Evolutionary conservation across 1,284 basidiomycete genomes (phyloP), one percentile per base, ranked within the genome.

Genomic region (Cutaneotrichosporon arboriforme): DNA sequence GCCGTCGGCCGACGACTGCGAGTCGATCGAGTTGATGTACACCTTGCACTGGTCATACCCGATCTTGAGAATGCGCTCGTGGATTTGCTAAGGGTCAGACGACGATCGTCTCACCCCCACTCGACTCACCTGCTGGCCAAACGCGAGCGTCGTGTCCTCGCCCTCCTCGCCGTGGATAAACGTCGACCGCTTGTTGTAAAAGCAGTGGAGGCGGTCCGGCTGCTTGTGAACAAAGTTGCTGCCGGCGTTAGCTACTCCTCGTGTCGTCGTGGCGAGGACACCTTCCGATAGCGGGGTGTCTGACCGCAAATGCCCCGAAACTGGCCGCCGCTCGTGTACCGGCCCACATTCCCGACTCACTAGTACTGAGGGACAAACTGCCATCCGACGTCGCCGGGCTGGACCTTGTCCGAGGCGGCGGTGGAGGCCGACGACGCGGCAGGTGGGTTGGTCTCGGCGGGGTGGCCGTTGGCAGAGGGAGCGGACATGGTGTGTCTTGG

Each of bases 131-230:
- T 89, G 86, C 78, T 98, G 94, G 51, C 94, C 94, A 17, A 64
- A 64, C 65, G 84, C 88, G 78, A 86, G 90, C 34, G 90, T 81
- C 63, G 85, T 84, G 51, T 97, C 94, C 77, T 96, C 92, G 54
- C 93, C 96, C 80, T 96, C 92, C 55, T 87, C 88, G 52, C 90
- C 90, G 76, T 96, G 92, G 73, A 88, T 88, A 79, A 93, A 94
- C 63, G 94, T 97, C 49, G 92, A 97, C 67, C 84, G 84, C 82
- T 97, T 97, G 72, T 87, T 97, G 81, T 98, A 99, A 80, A 98
- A 98, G 79, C 92, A 94, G 79, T 98, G 94, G 63, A 98, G 83
- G 73, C 91, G 88, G 77, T 87, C 81, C 61, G 94, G 94, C 61
- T 94, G 86, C 79, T 97, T 93, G 84, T 98, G 96, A 76, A 97